Evolutionary conservation across 306 rosid species (phyloP), one percentile per base, ranked within the genome.

Genomic region (Quercus gilva): DNA sequence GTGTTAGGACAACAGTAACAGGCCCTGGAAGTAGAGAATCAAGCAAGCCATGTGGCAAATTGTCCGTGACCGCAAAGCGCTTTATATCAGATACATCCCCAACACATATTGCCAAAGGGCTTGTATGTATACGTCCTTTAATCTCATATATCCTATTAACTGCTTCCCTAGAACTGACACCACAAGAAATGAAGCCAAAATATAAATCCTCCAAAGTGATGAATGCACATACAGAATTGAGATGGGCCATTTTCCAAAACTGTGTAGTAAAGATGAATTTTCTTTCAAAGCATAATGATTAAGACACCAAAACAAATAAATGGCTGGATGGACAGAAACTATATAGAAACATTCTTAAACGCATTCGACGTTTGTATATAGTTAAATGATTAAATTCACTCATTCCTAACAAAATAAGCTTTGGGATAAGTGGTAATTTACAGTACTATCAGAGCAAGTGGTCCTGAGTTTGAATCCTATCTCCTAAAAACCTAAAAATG

Each of bases 11-110:
- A 76, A 91, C 90, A 15, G 97, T 92, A 18, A 94, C 97, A 41
- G 98, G 98, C 28, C 98, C 98, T 1, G 98, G 98, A 65, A 94
- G 91, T 74, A 94, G 95, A 82, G 87, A 80, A 79, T 90, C 92
- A 79, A 94, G 95, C 76, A 94, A 84, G 71, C 90, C 90, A 77
- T 69, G 71, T 45, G 98, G 95, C 84, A 94, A 90, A 83, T 91
- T 87, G 61, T 91, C 90, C 10, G 86, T 90, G 73, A 87, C 81
- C 37, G 98, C 94, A 76, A 86, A 94, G 11, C 88, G 93, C n/a
- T 82, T 31, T 68, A 92, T 90, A 69, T 88, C 94, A 12, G 87
- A 78, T 26, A 90, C 91, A 33, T 92, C 98, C 49, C 94, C 87
- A 41, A 92, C 97, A 85, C 98, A 94, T 45, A 89, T 87, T 71